Evolutionary conservation across 1,139 yeast species (phyloP).

Genomic region (Yamadazyma buinensis): DNA sequence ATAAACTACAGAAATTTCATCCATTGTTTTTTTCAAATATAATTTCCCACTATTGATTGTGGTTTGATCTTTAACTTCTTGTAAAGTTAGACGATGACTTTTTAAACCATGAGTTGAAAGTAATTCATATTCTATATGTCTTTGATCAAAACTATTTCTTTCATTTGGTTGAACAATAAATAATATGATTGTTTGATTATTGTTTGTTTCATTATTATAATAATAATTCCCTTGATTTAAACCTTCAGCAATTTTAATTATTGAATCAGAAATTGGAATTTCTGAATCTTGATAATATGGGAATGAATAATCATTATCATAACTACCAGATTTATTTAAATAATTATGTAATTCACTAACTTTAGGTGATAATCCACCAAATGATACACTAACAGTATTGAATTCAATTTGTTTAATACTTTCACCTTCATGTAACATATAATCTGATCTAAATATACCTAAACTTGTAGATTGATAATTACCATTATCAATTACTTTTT

Average conservation of each 20-base stretch:
- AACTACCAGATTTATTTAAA: constrained; percentile 54
- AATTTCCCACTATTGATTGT: constrained; percentile 40
- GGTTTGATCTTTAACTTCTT: constrained; percentile 49
- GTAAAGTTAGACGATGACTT: constrained; percentile 64
- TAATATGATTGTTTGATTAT: constrained; percentile 52
- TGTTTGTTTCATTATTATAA: constrained; percentile 34
- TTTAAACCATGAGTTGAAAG: constrained; percentile 52
- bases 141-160: constrained; percentile 87
- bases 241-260: constrained; percentile 61
- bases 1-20: constrained; percentile 84
- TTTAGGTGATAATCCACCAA: constrained; percentile 83
- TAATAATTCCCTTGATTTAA: constrained; percentile 61
- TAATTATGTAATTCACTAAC: constrained; percentile 74
- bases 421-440: constrained; percentile 60
- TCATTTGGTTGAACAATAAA: constrained; percentile 84
- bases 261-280: constrained; percentile 67
- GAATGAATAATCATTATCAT: constrained; percentile 35
- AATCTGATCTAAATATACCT: constrained; percentile 89
- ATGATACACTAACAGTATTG: constrained; percentile 92
- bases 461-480: constrained; percentile 65
- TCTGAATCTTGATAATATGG: constrained; percentile 44
- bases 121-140: constrained; percentile 72
- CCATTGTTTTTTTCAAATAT: constrained; percentile 48
- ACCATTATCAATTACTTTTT: constrained; percentile 43
- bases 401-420: constrained; percentile 89